Conservation (phyloP, 1,284 basidiomycete genomes). For the Hypsizygus ulmarius region DNA sequence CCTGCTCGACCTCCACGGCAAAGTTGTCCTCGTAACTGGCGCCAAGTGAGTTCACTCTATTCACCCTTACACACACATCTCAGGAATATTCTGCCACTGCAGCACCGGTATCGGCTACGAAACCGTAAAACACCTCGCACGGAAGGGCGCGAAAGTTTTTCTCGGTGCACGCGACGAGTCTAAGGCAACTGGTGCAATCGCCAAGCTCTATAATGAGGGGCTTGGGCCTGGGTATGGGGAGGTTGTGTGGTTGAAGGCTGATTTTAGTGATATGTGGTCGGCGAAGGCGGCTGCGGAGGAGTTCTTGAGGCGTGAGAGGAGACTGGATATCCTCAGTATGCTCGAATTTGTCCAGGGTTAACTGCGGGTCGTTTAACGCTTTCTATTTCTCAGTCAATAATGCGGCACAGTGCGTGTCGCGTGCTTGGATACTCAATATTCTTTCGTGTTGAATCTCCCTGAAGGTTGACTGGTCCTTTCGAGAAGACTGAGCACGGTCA, state of each 20-base stretch:
- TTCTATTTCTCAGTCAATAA: conserved; percentile 43
- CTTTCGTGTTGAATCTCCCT: background rate
- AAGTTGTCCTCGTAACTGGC: conserved; percentile 40
- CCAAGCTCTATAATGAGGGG: conserved; percentile 32
- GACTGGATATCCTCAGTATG: conserved; percentile 54
- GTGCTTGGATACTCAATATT: background rate
- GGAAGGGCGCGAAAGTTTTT: conserved; percentile 44
- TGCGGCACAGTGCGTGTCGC: conserved; percentile 41
- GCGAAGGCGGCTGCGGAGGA: conserved; percentile 45
- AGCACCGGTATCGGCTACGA: conserved; percentile 40
- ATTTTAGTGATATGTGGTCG: conserved; percentile 41
- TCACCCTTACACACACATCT: background rate
- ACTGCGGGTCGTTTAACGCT: background rate
- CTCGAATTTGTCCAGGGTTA: conserved; percentile 6
- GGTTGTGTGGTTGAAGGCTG: conserved; percentile 44
- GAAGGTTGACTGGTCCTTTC: conserved; percentile 24
- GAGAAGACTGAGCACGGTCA: conserved; percentile 32
- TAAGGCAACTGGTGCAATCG: conserved; percentile 38
- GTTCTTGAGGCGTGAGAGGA: conserved; percentile 44
- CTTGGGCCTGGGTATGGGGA: conserved; percentile 39
- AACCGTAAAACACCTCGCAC: conserved; percentile 36
- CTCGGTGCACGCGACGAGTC: conserved; percentile 38
- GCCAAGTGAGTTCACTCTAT: conserved; percentile 32
- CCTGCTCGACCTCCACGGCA: conserved; percentile 35
- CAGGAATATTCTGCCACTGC: background rate